These are phyloP conservation scores for Colletotrichum viniferum DNA, from an alignment of 2,329 filamentous ascomycete species.

Conservation along the genomic window DNA sequence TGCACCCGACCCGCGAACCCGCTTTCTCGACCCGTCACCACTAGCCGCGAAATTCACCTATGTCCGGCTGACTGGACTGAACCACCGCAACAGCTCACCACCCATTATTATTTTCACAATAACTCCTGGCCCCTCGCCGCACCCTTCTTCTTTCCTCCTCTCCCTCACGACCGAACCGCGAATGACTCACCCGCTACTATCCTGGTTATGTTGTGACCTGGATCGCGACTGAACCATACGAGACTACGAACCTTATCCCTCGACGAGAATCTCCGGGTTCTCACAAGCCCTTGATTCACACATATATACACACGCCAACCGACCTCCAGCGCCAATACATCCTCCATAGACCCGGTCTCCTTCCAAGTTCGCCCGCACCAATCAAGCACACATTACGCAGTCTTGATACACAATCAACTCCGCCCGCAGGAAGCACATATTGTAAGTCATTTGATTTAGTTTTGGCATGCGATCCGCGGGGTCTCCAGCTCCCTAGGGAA, in stretches of 20 bases:
- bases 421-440: neutral
- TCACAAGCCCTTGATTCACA: conserved; percentile 12
- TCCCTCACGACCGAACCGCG: neutral
- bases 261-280: neutral
- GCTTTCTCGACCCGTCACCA: neutral
- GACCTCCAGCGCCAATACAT: neutral
- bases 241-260: neutral
- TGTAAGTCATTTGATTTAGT: neutral
- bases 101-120: conserved; percentile 5
- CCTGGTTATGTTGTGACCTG: conserved; percentile 1
- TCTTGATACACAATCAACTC: neutral
- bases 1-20: conserved; percentile 2
- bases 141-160: neutral
- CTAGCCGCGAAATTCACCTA: conserved; percentile 11
- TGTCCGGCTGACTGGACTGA: conserved; percentile 14
- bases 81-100: neutral
- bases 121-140: neutral
- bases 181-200: neutral
- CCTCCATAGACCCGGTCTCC: neutral
- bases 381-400: neutral
- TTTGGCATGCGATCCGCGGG: neutral
- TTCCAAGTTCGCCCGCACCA: neutral
- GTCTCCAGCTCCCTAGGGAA: neutral
- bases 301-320: neutral
- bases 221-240: conserved; percentile 1